phyloP scores from a whole-genome alignment of 1,284 basidiomycete species.

The Leccinum solheimii region DNA sequence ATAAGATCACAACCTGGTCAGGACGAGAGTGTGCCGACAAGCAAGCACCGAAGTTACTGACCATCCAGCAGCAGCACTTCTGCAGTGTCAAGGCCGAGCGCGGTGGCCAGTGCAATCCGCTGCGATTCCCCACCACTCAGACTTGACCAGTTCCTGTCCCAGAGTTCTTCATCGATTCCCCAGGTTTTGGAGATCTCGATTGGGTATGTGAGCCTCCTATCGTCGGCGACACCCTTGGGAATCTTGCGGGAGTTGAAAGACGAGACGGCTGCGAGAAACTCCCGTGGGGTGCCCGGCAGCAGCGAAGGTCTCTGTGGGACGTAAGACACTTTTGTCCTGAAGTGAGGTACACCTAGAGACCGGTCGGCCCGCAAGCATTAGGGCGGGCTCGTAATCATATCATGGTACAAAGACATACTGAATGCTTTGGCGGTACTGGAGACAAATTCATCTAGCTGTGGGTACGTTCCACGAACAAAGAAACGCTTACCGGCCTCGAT shows the following conservation, averaged over 20 bases:
- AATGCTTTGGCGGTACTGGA: conserved; percentile 54
- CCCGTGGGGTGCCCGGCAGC: conserved; percentile 75
- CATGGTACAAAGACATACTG: conserved; percentile 39
- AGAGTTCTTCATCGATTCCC: conserved; percentile 68
- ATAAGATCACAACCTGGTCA: not conserved
- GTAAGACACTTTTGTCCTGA: conserved; percentile 77
- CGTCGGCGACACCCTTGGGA: conserved; percentile 22
- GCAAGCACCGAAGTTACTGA: conserved; percentile 41
- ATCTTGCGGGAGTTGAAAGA: conserved; percentile 55
- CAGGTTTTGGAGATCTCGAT: conserved; percentile 62
- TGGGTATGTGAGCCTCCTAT: conserved; percentile 41
- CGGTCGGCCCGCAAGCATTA: conserved; percentile 5
- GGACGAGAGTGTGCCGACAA: conserved; percentile 16
- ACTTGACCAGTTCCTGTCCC: conserved; percentile 76
- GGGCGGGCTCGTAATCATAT: not conserved
- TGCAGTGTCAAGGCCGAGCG: conserved; percentile 69
- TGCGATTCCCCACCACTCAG: conserved; percentile 85
- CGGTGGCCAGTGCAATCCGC: conserved; percentile 74
- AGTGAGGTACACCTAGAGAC: conserved; percentile 65
- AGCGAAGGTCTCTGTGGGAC: conserved; percentile 84
- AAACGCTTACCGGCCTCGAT: conserved; percentile 58
- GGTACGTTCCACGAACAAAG: not conserved
- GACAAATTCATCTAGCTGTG: conserved; percentile 3
- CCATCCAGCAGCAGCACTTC: conserved; percentile 85
- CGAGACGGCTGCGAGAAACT: conserved; percentile 63